Conservation (phyloP, 208 protist genomes). For the Acanthamoeba healyi region DNA sequence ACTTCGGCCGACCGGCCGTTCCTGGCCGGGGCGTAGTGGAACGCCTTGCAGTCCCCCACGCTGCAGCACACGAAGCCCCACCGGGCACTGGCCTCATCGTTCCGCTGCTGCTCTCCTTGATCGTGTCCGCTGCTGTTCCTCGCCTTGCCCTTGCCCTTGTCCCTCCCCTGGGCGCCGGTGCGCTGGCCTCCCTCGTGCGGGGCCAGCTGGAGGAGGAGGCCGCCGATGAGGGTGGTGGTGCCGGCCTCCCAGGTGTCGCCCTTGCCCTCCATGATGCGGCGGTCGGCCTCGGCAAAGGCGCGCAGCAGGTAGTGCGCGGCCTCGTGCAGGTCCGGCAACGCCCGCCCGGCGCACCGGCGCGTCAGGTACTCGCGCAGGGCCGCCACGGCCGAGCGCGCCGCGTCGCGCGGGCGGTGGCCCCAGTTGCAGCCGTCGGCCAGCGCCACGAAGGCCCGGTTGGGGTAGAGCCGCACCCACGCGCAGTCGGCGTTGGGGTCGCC, state of each 20-base stretch:
- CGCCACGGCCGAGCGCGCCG: constrained; percentile 72
- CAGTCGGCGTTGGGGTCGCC: constrained; percentile 83
- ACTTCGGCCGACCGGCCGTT: constrained; percentile 52
- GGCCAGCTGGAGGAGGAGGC: constrained; percentile 78
- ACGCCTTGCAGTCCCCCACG: constrained; percentile 85
- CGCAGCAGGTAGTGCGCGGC: constrained; percentile 80
- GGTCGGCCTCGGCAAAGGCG: constrained; percentile 79
- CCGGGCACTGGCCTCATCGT: not conserved
- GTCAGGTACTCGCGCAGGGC: constrained; percentile 80
- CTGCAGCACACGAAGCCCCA: constrained; percentile 82
- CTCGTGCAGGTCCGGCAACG: constrained; percentile 72
- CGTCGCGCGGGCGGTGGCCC: constrained; percentile 79
- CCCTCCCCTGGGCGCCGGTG: not conserved
- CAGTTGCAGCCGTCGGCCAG: constrained; percentile 86
- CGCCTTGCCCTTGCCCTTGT: constrained; percentile 39
- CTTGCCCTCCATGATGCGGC: constrained; percentile 83
- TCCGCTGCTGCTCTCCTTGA: not conserved
- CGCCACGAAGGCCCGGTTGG: constrained; percentile 74
- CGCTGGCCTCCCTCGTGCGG: not conserved
- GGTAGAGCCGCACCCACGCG: constrained; percentile 76
- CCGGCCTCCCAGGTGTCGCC: constrained; percentile 82
- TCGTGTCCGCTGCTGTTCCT: constrained; percentile 6
- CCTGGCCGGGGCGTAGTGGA: constrained; percentile 70
- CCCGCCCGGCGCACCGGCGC: not conserved
- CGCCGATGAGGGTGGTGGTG: constrained; percentile 83